These are phyloP conservation scores for Chlamydomonas schloesseri DNA, from an alignment of 139 green algal genomes.

Conservation along the genomic window DNA sequence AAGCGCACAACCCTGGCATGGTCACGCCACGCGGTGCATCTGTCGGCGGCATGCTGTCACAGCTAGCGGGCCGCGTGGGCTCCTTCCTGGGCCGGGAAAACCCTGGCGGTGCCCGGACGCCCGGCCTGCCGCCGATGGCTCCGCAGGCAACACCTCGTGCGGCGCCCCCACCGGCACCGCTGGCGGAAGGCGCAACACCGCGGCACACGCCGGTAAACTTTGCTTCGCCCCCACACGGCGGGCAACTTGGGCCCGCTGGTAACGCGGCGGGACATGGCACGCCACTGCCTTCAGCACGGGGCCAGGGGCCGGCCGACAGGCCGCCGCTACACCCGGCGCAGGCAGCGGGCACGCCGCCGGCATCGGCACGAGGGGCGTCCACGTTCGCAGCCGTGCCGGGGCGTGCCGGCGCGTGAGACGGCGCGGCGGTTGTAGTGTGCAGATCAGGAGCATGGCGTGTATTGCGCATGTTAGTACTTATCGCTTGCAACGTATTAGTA, in stretches of 20 bases:
- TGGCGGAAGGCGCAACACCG: neutral
- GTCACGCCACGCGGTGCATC: neutral
- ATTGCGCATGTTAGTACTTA: no score
- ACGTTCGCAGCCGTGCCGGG: neutral
- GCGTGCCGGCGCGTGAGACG: no score
- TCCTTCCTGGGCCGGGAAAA: conserved; percentile 5
- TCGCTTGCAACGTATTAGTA: no score
- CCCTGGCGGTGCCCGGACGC: neutral
- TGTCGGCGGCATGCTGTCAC: neutral
- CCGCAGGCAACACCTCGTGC: neutral
- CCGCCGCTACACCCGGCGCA: conserved; percentile 20
- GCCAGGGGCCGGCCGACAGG: neutral
- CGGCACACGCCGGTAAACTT: neutral
- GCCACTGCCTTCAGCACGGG: neutral
- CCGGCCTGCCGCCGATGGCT: neutral
- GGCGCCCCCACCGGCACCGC: neutral
- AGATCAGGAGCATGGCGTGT: neutral
- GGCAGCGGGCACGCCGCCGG: neutral
- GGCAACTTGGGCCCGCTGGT: no score
- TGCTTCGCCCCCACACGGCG: neutral
- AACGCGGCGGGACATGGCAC: neutral
- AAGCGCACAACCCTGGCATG: neutral
- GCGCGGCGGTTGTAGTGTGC: neutral
- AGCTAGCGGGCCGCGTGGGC: conserved; percentile 3
- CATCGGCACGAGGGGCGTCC: neutral